Conservation (phyloP, 352 stramenopile genomes). For the Phytophthora sojae region DNA sequence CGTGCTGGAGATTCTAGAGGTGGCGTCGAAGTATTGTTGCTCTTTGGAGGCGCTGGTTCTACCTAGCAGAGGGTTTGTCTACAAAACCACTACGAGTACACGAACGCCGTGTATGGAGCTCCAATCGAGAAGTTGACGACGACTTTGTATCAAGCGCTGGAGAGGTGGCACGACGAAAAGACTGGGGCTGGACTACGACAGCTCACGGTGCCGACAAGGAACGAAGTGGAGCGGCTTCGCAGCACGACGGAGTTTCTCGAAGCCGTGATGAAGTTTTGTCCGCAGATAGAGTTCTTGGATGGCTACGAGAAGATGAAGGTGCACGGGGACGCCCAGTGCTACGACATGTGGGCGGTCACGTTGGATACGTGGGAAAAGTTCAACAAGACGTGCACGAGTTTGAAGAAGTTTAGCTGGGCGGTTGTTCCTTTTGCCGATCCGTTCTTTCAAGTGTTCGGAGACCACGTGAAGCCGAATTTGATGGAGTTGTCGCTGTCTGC, state of each 20-base stretch:
- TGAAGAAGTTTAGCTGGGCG: slow-evolving; percentile 31
- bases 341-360: slow-evolving; percentile 28
- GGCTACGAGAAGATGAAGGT: slow-evolving; percentile 10
- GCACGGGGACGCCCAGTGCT: slow-evolving; percentile 16
- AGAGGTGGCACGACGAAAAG: slow-evolving; percentile 24
- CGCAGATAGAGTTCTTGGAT: slow-evolving; percentile 33
- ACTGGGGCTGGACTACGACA: slow-evolving; percentile 20
- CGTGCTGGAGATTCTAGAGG: slow-evolving; percentile 17
- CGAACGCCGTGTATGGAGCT: not conserved
- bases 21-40: slow-evolving; percentile 14
- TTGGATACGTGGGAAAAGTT: slow-evolving; percentile 31
- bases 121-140: slow-evolving; percentile 10
- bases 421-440: slow-evolving; percentile 32
- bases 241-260: slow-evolving; percentile 27
- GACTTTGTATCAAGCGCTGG: slow-evolving; percentile 21
- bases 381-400: slow-evolving; percentile 23
- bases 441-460: slow-evolving; percentile 42
- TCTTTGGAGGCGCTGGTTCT: slow-evolving; percentile 29
- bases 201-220: slow-evolving; percentile 27
- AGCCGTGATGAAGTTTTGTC: slow-evolving; percentile 26
- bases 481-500: slow-evolving; percentile 19
- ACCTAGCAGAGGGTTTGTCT: not conserved
- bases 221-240: slow-evolving; percentile 4
- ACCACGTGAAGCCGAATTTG: slow-evolving; percentile 35
- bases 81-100: not conserved